A percentile compares a stretch with the other conserved stretches of the same genome.
phyloP scores from a whole-genome alignment of 148 eudicot genomes.

The Diospyros kaki region DNA sequence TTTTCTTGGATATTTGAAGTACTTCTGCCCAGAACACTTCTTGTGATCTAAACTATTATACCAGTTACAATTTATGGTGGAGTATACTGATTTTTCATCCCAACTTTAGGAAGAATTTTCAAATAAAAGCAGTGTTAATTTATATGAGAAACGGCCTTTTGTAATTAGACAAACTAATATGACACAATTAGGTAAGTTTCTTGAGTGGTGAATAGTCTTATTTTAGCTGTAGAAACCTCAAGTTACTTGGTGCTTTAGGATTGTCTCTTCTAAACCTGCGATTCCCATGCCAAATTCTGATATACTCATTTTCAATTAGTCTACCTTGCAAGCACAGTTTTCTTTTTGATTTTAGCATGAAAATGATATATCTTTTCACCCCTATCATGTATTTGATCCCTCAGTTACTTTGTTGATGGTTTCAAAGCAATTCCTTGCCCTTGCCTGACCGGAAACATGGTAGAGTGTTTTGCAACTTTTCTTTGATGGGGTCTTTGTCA shows the following conservation, averaged over 20 bases:
- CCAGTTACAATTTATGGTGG: too few relatives aligned
- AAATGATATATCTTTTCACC: not conserved
- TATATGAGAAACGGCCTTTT: not conserved
- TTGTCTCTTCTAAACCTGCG: not conserved
- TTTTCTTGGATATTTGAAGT: not conserved
- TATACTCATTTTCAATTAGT: not conserved
- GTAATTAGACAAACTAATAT: not conserved
- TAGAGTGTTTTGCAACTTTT: not conserved
- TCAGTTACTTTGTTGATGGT: not conserved
- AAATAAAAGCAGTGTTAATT: not conserved
- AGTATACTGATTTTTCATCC: not conserved
- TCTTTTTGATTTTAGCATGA: not conserved
- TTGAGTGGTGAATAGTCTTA: not conserved
- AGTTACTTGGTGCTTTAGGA: not conserved
- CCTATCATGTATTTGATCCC: not conserved
- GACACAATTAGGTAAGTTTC: not conserved
- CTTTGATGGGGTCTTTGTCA: not conserved
- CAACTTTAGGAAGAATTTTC: not conserved
- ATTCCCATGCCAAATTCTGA: not conserved
- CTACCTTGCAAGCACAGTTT: not conserved
- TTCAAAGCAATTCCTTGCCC: not conserved
- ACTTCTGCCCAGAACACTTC: not conserved
- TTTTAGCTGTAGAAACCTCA: constrained; percentile 3
- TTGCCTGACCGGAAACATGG: not conserved
- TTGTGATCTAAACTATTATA: too few relatives aligned